These are phyloP conservation scores for Luffa acutangula DNA, from an alignment of 306 rosid species.

Conservation along the genomic window DNA sequence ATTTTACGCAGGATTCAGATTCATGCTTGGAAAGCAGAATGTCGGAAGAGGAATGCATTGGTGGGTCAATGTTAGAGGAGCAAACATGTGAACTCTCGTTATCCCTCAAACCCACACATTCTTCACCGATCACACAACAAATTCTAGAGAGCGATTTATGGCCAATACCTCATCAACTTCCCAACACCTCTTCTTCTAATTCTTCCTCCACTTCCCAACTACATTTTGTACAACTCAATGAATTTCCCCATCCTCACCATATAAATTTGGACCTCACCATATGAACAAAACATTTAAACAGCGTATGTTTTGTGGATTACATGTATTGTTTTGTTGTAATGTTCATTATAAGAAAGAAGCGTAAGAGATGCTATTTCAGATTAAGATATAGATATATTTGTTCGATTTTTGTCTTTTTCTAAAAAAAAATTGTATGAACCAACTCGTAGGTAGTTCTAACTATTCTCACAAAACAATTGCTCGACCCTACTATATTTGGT, in stretches of 20 bases:
- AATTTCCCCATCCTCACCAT: background rate
- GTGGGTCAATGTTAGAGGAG: background rate
- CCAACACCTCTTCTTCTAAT: background rate
- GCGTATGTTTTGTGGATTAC: no score
- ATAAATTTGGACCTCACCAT: slow-evolving; percentile 61
- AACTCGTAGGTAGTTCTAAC: background rate
- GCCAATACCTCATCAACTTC: background rate
- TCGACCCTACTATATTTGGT: no score
- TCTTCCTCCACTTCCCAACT: background rate
- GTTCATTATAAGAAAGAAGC: no score
- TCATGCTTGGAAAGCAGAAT: background rate
- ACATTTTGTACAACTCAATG: background rate
- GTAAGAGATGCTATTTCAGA: no score
- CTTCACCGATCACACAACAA: background rate
- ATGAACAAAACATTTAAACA: slow-evolving; percentile 16
- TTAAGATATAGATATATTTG: no score
- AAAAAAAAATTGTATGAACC: no score
- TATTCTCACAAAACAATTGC: no score
- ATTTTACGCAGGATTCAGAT: background rate
- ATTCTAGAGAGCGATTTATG: background rate
- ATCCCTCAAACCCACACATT: slow-evolving; percentile 10
- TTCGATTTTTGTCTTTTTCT: no score
- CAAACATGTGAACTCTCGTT: slow-evolving; percentile 33
- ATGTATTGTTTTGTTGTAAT: no score
- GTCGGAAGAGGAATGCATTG: background rate